Evolutionary conservation across 2,329 filamentous ascomycete genomes (phyloP), one percentile per base, ranked within the genome.

Genomic region (Phaeosphaeriaceae sp.): DNA sequence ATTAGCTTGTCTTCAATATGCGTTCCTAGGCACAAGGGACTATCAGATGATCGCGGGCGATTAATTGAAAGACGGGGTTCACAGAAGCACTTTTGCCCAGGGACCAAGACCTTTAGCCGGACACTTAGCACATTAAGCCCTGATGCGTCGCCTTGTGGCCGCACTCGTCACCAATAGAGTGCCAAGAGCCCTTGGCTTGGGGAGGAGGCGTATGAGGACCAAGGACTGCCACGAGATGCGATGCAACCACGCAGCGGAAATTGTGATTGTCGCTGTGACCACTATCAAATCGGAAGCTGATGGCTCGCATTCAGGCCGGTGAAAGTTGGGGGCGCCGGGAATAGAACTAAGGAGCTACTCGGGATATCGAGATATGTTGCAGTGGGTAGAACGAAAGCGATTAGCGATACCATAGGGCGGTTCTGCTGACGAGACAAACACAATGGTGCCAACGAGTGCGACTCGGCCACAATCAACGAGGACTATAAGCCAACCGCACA

Each of bases 51-150:
- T 53, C 36, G 40, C 41, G 50, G 45, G 24, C 44, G 27, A 51
- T 52, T 41, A 56, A 56, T 27, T 44, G 33, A 27, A 51, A 36
- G 31, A 60, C 36, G 57, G 45, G 44, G 62, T 61, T 36, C 33
- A 54, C 51, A 66, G 58, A 69, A 70, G 70, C 64, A 54, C 63
- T 57, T 56, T 46, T 42, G 54, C 58, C 60, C 60, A 58, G 55
- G 58, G 17, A 50, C 48, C 52, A 68, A 63, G 67, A n/a, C 53
- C 58, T 70, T 74, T 72, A 74, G 57, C 71, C 71, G 71, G 70
- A 51, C 45, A 52, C 58, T 63, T 64, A 63, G 57, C 53, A 54
- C 20, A 53, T 17, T 36, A 20, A 22, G 20, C 44, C 27, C 20
- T 31, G 27, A n/a, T 54, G 44, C 10, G 27, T 54, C 27, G 21